Conservation (phyloP, 2,329 filamentous ascomycete species). For the Aspergillus ruber region DNA sequence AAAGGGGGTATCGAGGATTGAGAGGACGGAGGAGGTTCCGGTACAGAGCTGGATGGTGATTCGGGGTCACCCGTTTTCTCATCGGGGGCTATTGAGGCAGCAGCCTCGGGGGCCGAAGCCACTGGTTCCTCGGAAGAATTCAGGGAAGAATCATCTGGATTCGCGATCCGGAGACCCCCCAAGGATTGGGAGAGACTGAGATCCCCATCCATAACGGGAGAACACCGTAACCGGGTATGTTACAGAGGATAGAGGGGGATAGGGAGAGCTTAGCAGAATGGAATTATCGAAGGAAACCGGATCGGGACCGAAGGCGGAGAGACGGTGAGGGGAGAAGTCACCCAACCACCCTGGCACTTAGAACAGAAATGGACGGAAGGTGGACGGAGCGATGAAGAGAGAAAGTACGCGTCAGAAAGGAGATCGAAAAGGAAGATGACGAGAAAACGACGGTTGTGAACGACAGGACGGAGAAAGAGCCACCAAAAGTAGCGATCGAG, state of each 20-base stretch:
- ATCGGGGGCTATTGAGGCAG: conserved; percentile 18
- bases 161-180: conserved; percentile 92
- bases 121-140: conserved; percentile 30
- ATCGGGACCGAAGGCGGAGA: conserved; percentile 4
- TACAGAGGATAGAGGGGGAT: conserved; percentile 3
- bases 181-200: conserved; percentile 86
- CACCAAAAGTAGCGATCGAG: conserved; percentile 1
- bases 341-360: not conserved
- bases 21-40: conserved; percentile 15
- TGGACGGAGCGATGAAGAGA: not conserved
- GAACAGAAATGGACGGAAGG: not conserved
- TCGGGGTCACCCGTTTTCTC: conserved; percentile 15
- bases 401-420: too few species aligned
- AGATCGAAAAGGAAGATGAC: not conserved
- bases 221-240: not conserved
- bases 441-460: not conserved
- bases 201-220: conserved; percentile 74
- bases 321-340: conserved; percentile 3
- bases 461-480: not conserved
- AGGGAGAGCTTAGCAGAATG: not conserved
- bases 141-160: conserved; percentile 69
- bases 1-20: conserved; percentile 9
- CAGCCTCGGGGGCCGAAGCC: conserved; percentile 16
- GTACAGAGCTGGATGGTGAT: not conserved
- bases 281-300: not conserved